Evolutionary conservation across 2,329 filamentous ascomycete species (phyloP).

Genomic region (Metarhizium anisopliae): DNA sequence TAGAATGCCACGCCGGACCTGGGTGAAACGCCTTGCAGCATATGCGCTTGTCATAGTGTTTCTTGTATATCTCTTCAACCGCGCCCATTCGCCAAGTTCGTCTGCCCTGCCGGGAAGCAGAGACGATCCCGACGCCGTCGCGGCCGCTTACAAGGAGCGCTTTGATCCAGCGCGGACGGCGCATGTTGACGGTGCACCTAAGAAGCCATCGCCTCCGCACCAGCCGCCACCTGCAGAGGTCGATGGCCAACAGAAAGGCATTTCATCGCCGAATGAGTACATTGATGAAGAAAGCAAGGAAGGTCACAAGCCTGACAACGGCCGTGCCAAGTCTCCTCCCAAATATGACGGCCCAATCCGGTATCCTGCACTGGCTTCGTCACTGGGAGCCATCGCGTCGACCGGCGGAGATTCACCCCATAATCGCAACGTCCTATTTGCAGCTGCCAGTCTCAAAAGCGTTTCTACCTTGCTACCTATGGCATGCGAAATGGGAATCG

Average conservation of each 20-base stretch:
- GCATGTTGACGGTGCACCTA: background rate
- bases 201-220: background rate
- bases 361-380: constrained; percentile 55
- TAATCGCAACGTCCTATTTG: constrained; percentile 72
- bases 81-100: constrained; percentile 15
- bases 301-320: background rate
- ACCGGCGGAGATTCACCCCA: constrained; percentile 40
- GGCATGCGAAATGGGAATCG: constrained; percentile 74
- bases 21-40: constrained; percentile 42
- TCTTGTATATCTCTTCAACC: constrained; percentile 40
- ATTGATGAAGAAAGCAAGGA: background rate
- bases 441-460: constrained; percentile 65
- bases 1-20: constrained; percentile 40
- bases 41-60: constrained; percentile 36
- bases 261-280: background rate
- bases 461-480: constrained; percentile 66
- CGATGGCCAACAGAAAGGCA: background rate
- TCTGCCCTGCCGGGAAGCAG: background rate
- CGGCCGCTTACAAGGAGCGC: background rate
- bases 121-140: background rate
- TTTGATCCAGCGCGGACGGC: background rate
- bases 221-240: background rate
- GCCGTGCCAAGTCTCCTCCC: background rate
- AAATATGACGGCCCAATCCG: constrained; percentile 60
- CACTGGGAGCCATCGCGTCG: constrained; percentile 50